These are phyloP conservation scores for Candida sojae DNA, from an alignment of 1,139 yeast species.

Conservation along the genomic window DNA sequence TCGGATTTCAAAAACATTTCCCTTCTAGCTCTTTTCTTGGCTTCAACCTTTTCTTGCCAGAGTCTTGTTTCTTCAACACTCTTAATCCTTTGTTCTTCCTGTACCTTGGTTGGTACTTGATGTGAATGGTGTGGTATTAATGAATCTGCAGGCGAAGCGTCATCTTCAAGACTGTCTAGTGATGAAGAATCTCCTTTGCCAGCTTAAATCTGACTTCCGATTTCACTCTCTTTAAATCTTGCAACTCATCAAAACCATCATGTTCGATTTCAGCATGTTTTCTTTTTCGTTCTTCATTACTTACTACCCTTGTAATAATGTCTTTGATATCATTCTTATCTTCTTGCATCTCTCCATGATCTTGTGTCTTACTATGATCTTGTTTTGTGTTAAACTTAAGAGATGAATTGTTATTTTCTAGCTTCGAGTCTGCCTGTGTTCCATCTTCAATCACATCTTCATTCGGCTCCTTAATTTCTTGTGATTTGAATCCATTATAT, in stretches of 20 bases:
- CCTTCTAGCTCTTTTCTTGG: constrained; percentile 45
- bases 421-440: too few relatives aligned
- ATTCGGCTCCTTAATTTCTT: too few relatives aligned
- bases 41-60: constrained; percentile 49
- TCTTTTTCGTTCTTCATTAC: constrained; percentile 12
- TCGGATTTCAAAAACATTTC: constrained; percentile 48
- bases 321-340: constrained; percentile 1
- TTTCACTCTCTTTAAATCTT: constrained; percentile 12
- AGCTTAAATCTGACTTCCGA: constrained; percentile 19
- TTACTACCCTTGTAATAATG: neutral
- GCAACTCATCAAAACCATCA: neutral
- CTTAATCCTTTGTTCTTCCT: constrained; percentile 38
- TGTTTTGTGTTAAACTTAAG: neutral
- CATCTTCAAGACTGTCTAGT: neutral
- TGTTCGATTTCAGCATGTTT: constrained; percentile 5
- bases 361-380: neutral
- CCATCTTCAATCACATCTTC: too few relatives aligned
- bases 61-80: constrained; percentile 43
- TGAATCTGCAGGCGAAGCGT: too few relatives aligned
- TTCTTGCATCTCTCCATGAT: neutral
- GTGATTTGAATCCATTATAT: too few relatives aligned
- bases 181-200: constrained; percentile 11
- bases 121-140: constrained; percentile 8
- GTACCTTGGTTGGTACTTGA: constrained; percentile 30
- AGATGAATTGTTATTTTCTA: too few relatives aligned